Conservation (phyloP, 164 flowering plant genomes). For the Kingdonia uniflora region DNA sequence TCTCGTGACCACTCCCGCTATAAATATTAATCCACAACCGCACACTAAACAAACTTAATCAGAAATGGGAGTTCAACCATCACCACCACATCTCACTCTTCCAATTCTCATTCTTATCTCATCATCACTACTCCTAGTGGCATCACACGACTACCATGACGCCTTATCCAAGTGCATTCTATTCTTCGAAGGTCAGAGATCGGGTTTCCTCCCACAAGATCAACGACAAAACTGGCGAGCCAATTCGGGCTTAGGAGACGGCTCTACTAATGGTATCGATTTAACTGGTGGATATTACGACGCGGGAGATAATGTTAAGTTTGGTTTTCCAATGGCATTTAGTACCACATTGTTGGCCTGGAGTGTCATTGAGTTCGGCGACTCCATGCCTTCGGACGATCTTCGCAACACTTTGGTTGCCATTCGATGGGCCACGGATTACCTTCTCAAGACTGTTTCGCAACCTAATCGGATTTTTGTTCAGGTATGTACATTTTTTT, state of each 20-base stretch:
- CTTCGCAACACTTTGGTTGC: constrained; percentile 56
- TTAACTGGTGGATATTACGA: constrained; percentile 92
- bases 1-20: constrained; percentile 1
- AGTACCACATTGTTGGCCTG: constrained; percentile 84
- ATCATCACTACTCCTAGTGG: neutral
- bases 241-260: constrained; percentile 74
- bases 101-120: constrained; percentile 7
- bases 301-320: constrained; percentile 92
- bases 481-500: constrained; percentile 12
- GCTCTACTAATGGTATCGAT: constrained; percentile 36
- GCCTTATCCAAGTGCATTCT: constrained; percentile 70
- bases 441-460: constrained; percentile 72
- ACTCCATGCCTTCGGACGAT: constrained; percentile 58
- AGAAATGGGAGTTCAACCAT: neutral
- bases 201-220: constrained; percentile 61
- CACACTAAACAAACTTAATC: too few species aligned
- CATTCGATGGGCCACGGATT: constrained; percentile 74
- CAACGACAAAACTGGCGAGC: constrained; percentile 66
- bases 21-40: neutral
- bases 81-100: constrained; percentile 6
- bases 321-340: constrained; percentile 93
- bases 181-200: constrained; percentile 88
- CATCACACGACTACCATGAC: constrained; percentile 48
- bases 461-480: constrained; percentile 46
- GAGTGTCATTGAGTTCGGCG: constrained; percentile 87